Base-by-base conservation (phyloP, 2,329 filamentous ascomycete species). In the Verticillium nubilum region DNA sequence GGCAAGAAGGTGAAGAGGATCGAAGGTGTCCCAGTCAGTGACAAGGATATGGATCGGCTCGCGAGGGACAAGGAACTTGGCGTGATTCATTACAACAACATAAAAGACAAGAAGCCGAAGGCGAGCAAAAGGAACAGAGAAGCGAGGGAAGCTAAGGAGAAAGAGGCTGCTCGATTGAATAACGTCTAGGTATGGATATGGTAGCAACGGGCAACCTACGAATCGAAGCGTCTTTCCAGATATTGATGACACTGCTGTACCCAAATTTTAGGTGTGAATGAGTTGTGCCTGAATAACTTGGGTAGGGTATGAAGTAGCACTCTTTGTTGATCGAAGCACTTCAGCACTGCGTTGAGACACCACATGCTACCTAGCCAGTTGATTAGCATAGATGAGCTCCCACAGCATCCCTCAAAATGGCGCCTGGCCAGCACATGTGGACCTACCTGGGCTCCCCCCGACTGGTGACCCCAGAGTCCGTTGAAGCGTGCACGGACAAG, bases 1-100 rank as follows among this genome's bases (percentile, higher is more conserved):
- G 89, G 89, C 7, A 89, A 86, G 69, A 80, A 79, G 55, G 84
- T 92, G 29, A 92, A 92, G 76, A 76, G 78, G 28, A 80, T 91
- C 50, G 90, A 93, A 70, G 89, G 89, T 1, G 85, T 91, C 15
- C 82, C 85, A 2, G 74, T 88, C n/a, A 81, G 78, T 12, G 80
- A 83, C 54, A 75, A 77, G 64, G 85, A 88, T 64, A 67, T 75
- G 37, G 74, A 79, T 62, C 76, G 75, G 56, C 72, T 88, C 31
- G 75, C 75, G 19, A 71, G 69, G 9, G 85, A 88, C 64, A 75
- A 76, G 62, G 82, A 85, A 64, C 64, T 76, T 59, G 85, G 85
- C 2, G 78, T 87, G 23, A 76, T 74, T 53, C 85, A 88, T 67
- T 86, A 80, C 68, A 85, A 85, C 65, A 84, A 84, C 58, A 73